Base-by-base conservation (phyloP, 768 basidiomycete species). In the Antrodiella citrinella region DNA sequence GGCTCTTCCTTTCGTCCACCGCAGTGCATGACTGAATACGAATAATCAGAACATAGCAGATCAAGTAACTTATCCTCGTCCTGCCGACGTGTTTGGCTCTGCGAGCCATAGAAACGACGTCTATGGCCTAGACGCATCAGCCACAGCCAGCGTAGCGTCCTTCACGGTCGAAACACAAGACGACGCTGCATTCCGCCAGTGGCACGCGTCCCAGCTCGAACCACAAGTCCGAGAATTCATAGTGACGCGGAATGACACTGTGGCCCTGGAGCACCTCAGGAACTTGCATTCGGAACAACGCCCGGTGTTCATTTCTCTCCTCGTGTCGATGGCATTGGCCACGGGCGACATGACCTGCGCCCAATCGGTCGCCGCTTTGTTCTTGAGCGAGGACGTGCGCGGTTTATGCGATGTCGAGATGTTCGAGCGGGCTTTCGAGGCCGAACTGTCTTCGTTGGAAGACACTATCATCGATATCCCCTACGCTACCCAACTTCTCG, bases 391-490 rank as follows among this genome's bases (percentile, higher is more conserved):
- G 42, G 60, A 66, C 15, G 50, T 66, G 10, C 64, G 62, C 4
- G 62, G 62, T 25, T 52, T 56, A 18, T 52, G 62, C 4, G 54
- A 67, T 1, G 44, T 54, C 21, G 67, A 65, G 3, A 53, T 55
- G 10, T 63, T 76, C 58, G 58, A 65, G 55, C 58, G 59, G 38
- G 70, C 66, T 9, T 63, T 75, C 48, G 57, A 57, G 47, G 60
- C 63, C 1, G 56, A 67, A 18, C 55, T 73, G 48, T 64, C 65
- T 40, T 56, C 64, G 21, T 62, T 79, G 22, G 73, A 73, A 50
- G 78, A 79, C 56, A 60, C 70, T 4, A 61, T 67, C 11, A 62
- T 75, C 49, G 78, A 80, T 56, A 68, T 72, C 35, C 77, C 78
- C 3, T 58, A 64, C 24, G 76, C 73, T 0, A 75, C 70, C 61